phyloP scores from a whole-genome alignment of 352 stramenopile species.

The Globisporangium canariense region DNA sequence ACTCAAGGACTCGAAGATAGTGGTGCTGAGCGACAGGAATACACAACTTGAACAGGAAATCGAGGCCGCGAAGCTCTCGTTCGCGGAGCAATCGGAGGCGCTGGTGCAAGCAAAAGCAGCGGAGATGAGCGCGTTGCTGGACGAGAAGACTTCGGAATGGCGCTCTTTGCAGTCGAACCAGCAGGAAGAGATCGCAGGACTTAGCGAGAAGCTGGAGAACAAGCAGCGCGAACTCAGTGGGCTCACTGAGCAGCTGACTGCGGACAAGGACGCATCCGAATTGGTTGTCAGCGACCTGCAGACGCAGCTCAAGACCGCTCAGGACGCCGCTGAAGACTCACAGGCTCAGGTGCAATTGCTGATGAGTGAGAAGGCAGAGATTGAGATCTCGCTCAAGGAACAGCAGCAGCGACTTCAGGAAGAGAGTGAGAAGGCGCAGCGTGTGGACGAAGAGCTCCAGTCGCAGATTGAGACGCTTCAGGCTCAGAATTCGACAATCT shows the following conservation, averaged over 20 bases:
- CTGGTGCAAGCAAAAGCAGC: not conserved
- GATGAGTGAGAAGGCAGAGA: constrained; percentile 3
- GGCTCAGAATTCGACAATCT: not conserved
- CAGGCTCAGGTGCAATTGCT: constrained; percentile 20
- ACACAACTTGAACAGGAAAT: constrained; percentile 1
- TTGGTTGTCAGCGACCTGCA: constrained; percentile 15
- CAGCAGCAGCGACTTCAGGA: constrained; percentile 7
- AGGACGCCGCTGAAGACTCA: constrained; percentile 13
- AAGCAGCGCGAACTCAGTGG: constrained; percentile 13
- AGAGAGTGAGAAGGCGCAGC: constrained; percentile 4
- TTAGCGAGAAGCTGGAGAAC: not conserved
- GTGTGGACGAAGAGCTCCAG: not conserved
- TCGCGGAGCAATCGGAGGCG: constrained; percentile 1
- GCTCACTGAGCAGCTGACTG: constrained; percentile 12
- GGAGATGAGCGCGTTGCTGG: constrained; percentile 2
- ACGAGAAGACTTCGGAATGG: constrained; percentile 3
- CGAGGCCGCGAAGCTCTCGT: constrained; percentile 1
- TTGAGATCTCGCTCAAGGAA: constrained; percentile 5
- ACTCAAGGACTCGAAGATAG: not conserved
- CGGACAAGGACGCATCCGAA: constrained; percentile 16
- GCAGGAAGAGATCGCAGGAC: constrained; percentile 13
- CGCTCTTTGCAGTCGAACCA: constrained; percentile 18
- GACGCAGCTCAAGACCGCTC: constrained; percentile 13
- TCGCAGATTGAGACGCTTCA: constrained; percentile 8
- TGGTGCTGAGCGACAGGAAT: not conserved